Percentiles rank a stretch among this genome's conserved stretches.
These are phyloP conservation scores for Boletus vinaceobasis DNA, from an alignment of 768 basidiomycete genomes.

Conservation along the genomic window DNA sequence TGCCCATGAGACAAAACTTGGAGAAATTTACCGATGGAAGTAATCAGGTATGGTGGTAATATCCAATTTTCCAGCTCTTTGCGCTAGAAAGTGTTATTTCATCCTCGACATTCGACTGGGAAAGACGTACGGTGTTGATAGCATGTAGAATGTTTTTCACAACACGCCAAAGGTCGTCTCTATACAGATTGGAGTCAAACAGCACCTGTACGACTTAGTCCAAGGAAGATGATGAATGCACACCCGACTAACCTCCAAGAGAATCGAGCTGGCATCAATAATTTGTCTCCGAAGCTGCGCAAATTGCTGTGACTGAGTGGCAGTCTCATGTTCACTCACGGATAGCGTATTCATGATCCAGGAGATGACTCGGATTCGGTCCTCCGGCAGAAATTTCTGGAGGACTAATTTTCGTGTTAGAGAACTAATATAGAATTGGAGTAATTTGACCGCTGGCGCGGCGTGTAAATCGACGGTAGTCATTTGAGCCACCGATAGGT, in stretches of 20 bases:
- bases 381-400: slow-evolving; percentile 41
- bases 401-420: slow-evolving; percentile 46
- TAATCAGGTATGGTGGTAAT: slow-evolving; percentile 38
- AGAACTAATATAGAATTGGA: slow-evolving; percentile 50
- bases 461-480: slow-evolving; percentile 41
- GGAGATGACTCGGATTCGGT: slow-evolving; percentile 45
- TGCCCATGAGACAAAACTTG: slow-evolving; percentile 26
- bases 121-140: slow-evolving; percentile 26
- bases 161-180: slow-evolving; percentile 20
- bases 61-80: slow-evolving; percentile 42
- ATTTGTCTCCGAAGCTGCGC: slow-evolving; percentile 43
- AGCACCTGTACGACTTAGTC: slow-evolving; percentile 12
- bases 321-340: slow-evolving; percentile 34
- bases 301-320: slow-evolving; percentile 26
- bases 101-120: slow-evolving; percentile 3
- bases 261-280: slow-evolving; percentile 46
- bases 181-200: slow-evolving; percentile 25
- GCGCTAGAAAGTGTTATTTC: slow-evolving; percentile 38
- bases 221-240: not conserved
- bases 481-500: slow-evolving; percentile 45
- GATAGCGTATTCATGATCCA: slow-evolving; percentile 44
- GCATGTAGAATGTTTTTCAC: slow-evolving; percentile 21
- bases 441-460: slow-evolving; percentile 42
- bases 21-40: slow-evolving; percentile 31
- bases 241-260: slow-evolving; percentile 41